phyloP scores from a whole-genome alignment of 2,329 filamentous ascomycete genomes.

The Calonectria multiphialidica region DNA sequence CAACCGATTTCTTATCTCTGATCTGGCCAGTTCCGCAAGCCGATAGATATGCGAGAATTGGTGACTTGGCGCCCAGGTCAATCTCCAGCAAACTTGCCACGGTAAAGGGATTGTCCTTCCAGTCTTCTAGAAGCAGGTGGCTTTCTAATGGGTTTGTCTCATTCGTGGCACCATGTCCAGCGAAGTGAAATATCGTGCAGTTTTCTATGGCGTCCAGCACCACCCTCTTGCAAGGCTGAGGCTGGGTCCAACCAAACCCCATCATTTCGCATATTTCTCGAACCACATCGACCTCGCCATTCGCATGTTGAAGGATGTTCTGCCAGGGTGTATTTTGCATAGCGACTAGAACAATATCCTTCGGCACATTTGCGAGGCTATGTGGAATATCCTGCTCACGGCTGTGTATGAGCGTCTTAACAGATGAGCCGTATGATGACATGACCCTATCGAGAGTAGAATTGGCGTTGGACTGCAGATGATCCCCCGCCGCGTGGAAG shows the following conservation, averaged over 20 bases:
- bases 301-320: constrained; percentile 29
- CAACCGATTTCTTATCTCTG: constrained; percentile 35
- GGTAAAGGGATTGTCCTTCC: constrained; percentile 13
- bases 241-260: not conserved
- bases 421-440: constrained; percentile 52
- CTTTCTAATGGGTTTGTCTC: constrained; percentile 25
- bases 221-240: constrained; percentile 28
- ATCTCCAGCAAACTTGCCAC: constrained; percentile 29
- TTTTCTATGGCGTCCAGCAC: constrained; percentile 38
- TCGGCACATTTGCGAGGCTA: not conserved
- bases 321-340: constrained; percentile 39
- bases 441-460: constrained; percentile 50
- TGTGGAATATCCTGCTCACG: not conserved
- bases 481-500: constrained; percentile 48
- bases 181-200: constrained; percentile 56
- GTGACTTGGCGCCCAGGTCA: constrained; percentile 26
- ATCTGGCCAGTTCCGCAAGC: constrained; percentile 49
- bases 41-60: constrained; percentile 54
- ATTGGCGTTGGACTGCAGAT: constrained; percentile 34
- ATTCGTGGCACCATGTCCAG: constrained; percentile 48
- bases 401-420: constrained; percentile 47
- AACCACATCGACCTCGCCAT: constrained; percentile 32
- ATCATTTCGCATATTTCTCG: constrained; percentile 17
- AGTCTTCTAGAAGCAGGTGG: constrained; percentile 21
- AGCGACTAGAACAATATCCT: constrained; percentile 39